Base-by-base conservation (phyloP, 495 filamentous ascomycete species). In the Articulospora tetracladia region DNA sequence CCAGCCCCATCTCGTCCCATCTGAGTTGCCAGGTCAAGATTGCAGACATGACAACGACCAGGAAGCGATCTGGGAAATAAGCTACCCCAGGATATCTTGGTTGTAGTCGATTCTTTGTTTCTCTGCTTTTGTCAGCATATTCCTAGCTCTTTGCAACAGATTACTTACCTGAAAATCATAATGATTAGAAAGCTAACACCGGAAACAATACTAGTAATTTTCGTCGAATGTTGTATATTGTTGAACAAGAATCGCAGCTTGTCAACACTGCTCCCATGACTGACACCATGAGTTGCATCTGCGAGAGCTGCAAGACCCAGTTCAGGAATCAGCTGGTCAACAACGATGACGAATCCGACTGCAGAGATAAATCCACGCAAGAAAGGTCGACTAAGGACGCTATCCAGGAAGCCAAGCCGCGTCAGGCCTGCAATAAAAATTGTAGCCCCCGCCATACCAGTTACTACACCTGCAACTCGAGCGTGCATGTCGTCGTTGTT, bases 341-440 rank as follows among this genome's bases (percentile, higher is more conserved):
- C 90, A 48, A 95, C 81, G 68, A 99, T 98, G 49, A 98, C 92
- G 47, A 96, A 89, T 32, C 94, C 94, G 70, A 99, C 91, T 30
- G 95, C 93, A 51, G 88, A 93, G 72, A 99, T 97, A 72, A 99
- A 99, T 1, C 94, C 94, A 55, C 94, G 78, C 27, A 98, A 74
- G 63, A 99, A 96, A 0, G 94, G 95, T 26, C 93, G 79, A 63
- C 91, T 96, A 56, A 99, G 79, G 44, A 99, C 93, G 68, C 89
- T 95, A 69, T 99, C 94, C 60, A 99, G 69, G 64, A 98, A 99
- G 0, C 94, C 94, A n/a, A 99, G 75, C 10, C 94, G 81, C 28
- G 86, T 86, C 3, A 95, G 62, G 0, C 94, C 94, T 26, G 93
- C 92, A 47, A 88, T 72, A 22, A 98, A 80, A 47, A 98, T 93